Percentiles rank a stretch among this genome's conserved stretches.
phyloP scores from a whole-genome alignment of 306 rosid genomes.

The Prunus padus region DNA sequence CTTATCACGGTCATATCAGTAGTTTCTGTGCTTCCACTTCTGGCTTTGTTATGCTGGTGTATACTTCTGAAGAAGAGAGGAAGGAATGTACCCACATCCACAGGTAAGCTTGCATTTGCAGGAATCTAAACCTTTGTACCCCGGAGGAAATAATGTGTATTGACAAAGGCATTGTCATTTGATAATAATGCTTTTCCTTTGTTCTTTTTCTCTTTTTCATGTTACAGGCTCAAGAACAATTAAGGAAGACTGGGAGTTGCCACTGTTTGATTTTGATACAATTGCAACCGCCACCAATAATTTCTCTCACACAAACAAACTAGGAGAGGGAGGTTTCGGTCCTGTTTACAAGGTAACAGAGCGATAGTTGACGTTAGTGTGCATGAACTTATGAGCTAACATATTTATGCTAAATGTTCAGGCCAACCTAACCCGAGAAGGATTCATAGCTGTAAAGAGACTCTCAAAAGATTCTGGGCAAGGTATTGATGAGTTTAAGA shows the following conservation, averaged over 20 bases:
- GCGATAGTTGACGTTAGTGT: background rate
- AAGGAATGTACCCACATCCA: slow-evolving; percentile 5
- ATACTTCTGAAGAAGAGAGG: background rate
- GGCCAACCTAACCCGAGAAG: slow-evolving; percentile 18
- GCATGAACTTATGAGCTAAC: background rate
- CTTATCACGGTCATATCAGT: slow-evolving; percentile 1
- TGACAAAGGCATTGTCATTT: too few species aligned
- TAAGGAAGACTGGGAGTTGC: slow-evolving; percentile 41
- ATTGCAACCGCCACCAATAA: slow-evolving; percentile 39
- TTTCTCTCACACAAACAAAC: slow-evolving; percentile 39
- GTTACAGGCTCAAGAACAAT: slow-evolving; percentile 16
- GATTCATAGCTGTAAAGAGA: slow-evolving; percentile 31
- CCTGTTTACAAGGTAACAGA: slow-evolving; percentile 48
- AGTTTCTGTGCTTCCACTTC: background rate
- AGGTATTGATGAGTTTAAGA: slow-evolving; percentile 33
- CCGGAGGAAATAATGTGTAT: too few species aligned
- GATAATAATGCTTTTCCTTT: too few species aligned
- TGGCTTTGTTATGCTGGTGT: background rate
- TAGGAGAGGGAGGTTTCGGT: slow-evolving; percentile 64
- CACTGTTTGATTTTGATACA: slow-evolving; percentile 41
- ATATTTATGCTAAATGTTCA: background rate
- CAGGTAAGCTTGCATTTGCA: too few species aligned
- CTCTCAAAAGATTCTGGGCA: slow-evolving; percentile 28
- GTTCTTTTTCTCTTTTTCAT: too few species aligned
- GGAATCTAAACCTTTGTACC: too few species aligned